Evolutionary conservation across 1,139 yeast species (phyloP).

Genomic region (Sugiyamaella paludigena): DNA sequence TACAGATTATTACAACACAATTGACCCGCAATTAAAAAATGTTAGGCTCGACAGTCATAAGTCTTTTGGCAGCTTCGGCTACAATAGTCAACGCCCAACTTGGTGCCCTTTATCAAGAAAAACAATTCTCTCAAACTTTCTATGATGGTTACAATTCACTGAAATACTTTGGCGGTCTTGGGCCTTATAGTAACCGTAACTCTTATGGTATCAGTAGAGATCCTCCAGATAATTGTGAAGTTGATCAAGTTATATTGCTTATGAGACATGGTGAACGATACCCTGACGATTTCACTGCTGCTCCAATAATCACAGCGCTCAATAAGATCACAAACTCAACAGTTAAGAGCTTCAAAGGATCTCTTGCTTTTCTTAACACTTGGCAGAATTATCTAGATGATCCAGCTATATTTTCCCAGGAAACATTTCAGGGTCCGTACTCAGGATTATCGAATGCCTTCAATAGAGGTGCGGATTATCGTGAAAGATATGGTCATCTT

Average conservation of each 20-base stretch:
- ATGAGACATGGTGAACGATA: slow-evolving; percentile 76
- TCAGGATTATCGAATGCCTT: slow-evolving; percentile 36
- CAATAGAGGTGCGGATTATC: slow-evolving; percentile 35
- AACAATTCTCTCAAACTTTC: slow-evolving; percentile 33
- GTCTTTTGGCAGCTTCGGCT: neutral
- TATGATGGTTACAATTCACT: slow-evolving; percentile 35
- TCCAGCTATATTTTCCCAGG: slow-evolving; percentile 30
- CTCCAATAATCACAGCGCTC: slow-evolving; percentile 20
- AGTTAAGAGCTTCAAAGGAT: slow-evolving; percentile 33
- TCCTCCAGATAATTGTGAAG: slow-evolving; percentile 50
- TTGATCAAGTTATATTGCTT: slow-evolving; percentile 63
- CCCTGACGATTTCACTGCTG: slow-evolving; percentile 40
- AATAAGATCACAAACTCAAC: slow-evolving; percentile 22
- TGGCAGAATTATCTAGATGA: slow-evolving; percentile 39
- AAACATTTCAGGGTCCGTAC: slow-evolving; percentile 38
- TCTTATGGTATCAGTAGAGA: slow-evolving; percentile 46
- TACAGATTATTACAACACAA: no score
- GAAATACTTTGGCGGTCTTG: slow-evolving; percentile 44
- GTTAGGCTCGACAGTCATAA: no score
- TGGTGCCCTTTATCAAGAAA: slow-evolving; percentile 5
- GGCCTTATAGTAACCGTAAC: slow-evolving; percentile 44
- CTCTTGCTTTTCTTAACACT: slow-evolving; percentile 40
- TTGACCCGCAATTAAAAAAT: no score
- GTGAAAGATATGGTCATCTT: slow-evolving; percentile 40
- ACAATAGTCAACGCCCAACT: slow-evolving; percentile 11